These are phyloP conservation scores for Inga leiocalycina DNA, from an alignment of 306 rosid species.

Conservation along the genomic window DNA sequence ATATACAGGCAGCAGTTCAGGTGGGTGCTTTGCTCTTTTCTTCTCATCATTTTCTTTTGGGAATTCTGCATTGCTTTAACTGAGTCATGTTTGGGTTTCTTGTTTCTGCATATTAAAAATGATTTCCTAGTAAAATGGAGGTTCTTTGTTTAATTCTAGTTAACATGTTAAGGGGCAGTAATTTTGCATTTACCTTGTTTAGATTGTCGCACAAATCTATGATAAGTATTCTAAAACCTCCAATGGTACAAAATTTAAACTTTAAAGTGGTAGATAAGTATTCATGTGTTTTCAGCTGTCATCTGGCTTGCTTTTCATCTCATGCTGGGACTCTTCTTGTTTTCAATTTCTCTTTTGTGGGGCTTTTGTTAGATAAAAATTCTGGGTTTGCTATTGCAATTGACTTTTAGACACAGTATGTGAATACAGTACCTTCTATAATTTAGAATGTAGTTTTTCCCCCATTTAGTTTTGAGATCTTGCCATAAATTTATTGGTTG, in stretches of 20 bases:
- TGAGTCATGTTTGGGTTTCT: background rate
- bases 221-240: constrained; percentile 10
- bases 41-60: background rate
- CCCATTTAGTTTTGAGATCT: background rate
- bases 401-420: background rate
- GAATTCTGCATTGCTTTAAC: background rate
- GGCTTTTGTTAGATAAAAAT: background rate
- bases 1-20: constrained; percentile 96
- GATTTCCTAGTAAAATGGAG: constrained; percentile 5
- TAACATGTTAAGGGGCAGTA: constrained; percentile 12
- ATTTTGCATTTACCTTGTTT: constrained; percentile 3
- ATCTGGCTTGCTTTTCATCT: constrained; percentile 6
- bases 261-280: background rate
- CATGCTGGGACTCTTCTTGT: constrained; percentile 9
- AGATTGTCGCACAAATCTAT: constrained; percentile 19
- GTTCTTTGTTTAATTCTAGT: constrained; percentile 18
- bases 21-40: constrained; percentile 44
- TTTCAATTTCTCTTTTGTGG: constrained; percentile 2
- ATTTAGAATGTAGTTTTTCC: background rate
- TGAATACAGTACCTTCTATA: background rate
- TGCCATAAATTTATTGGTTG: constrained; percentile 16
- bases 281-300: background rate
- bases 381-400: background rate
- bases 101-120: constrained; percentile 18
- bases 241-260: background rate